phyloP scores from a whole-genome alignment of 2,329 filamentous ascomycete species.

The Podosphaera fusca region DNA sequence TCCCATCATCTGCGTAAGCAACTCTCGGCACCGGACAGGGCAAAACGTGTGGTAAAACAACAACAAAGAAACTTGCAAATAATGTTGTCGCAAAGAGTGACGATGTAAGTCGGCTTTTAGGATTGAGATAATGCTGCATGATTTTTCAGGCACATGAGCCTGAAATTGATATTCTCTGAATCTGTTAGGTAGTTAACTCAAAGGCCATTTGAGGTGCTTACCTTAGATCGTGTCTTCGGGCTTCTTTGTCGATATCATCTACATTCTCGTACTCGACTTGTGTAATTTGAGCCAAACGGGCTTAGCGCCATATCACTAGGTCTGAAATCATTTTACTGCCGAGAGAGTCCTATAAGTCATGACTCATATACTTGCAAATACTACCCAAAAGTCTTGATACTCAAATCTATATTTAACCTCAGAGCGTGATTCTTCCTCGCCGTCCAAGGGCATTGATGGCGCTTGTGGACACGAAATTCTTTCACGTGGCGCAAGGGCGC shows the following conservation, averaged over 20 bases:
- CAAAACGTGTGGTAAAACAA: slow-evolving; percentile 69
- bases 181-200: background rate
- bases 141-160: slow-evolving; percentile 6
- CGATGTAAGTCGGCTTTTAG: slow-evolving; percentile 76
- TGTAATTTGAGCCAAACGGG: background rate
- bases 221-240: background rate
- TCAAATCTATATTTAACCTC: too few relatives aligned
- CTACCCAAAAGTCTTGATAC: too few relatives aligned
- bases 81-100: slow-evolving; percentile 91
- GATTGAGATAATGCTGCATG: slow-evolving; percentile 76
- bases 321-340: too few relatives aligned
- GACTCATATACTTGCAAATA: too few relatives aligned
- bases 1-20: slow-evolving; percentile 40
- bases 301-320: background rate
- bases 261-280: too few relatives aligned
- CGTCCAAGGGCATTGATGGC: background rate
- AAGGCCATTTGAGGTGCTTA: background rate
- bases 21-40: slow-evolving; percentile 70
- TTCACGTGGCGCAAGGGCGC: background rate
- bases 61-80: slow-evolving; percentile 72
- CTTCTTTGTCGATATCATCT: too few relatives aligned
- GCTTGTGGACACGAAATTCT: background rate
- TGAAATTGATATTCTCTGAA: background rate
- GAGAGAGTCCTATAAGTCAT: too few relatives aligned
- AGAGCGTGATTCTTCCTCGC: background rate